phyloP scores from a whole-genome alignment of 2,329 filamentous ascomycete genomes.

The Tympanopsis confertula region DNA sequence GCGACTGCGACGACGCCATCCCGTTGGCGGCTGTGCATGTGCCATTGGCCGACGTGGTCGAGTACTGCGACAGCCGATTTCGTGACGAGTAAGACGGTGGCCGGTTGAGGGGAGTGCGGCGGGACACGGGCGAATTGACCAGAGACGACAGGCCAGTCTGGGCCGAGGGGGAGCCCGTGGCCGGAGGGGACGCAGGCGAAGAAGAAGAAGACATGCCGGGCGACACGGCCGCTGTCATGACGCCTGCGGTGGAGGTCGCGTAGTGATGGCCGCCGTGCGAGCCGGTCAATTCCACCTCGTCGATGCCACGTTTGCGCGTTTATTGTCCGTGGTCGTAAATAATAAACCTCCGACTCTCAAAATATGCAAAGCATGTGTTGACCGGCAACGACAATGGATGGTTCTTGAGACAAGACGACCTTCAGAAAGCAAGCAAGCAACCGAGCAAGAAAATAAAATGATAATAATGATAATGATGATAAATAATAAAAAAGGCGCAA shows the following conservation, averaged over 20 bases:
- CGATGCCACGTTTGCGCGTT: too few relatives aligned
- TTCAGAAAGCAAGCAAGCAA: too few relatives aligned
- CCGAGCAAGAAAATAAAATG: too few relatives aligned
- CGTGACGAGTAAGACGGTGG: constrained; percentile 69
- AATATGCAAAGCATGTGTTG: too few relatives aligned
- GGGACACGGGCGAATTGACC: constrained; percentile 22
- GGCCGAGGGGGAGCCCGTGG: constrained; percentile 29
- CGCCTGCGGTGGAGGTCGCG: constrained; percentile 18
- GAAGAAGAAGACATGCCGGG: constrained; percentile 38
- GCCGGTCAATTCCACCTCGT: background rate
- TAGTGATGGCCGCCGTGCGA: constrained; percentile 7
- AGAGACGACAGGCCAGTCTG: constrained; percentile 39
- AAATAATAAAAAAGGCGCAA: too few relatives aligned
- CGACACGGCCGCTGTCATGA: constrained; percentile 44
- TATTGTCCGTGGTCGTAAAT: too few relatives aligned
- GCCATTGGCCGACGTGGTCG: constrained; percentile 44
- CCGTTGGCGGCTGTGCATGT: background rate
- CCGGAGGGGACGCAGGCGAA: constrained; percentile 36
- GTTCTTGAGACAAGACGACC: too few relatives aligned
- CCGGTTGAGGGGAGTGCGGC: constrained; percentile 47
- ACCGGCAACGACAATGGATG: too few relatives aligned
- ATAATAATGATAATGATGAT: too few relatives aligned
- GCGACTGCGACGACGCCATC: constrained; percentile 47
- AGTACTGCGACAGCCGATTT: constrained; percentile 76
- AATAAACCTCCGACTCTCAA: too few relatives aligned